Conservation (phyloP, 139 green algal species). For the Pseudopediastrum boryanum region DNA sequence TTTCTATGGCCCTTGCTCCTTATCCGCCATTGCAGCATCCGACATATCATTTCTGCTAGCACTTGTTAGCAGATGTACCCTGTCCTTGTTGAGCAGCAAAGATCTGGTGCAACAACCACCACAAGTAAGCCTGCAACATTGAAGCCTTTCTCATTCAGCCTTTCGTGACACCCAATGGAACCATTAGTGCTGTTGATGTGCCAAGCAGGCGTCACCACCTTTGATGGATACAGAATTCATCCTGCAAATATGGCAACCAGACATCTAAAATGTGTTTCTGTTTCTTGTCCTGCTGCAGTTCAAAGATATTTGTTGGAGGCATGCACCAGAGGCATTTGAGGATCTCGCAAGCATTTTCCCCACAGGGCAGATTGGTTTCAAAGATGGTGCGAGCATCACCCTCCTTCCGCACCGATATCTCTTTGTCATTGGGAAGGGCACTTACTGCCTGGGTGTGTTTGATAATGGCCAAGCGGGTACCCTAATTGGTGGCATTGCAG, state of each 20-base stretch:
- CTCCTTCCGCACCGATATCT: conserved; percentile 88
- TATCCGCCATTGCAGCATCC: too few relatives aligned
- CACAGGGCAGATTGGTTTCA: conserved; percentile 66
- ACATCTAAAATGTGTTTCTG: conserved; percentile 1
- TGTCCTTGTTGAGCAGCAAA: too few relatives aligned
- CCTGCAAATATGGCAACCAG: neutral
- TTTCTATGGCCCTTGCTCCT: too few relatives aligned
- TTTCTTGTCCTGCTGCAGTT: conserved; percentile 64
- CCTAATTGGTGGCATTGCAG: conserved; percentile 86
- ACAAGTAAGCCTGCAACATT: too few relatives aligned
- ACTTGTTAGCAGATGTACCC: too few relatives aligned
- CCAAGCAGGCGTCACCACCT: too few relatives aligned
- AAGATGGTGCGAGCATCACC: conserved; percentile 44
- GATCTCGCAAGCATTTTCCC: conserved; percentile 74
- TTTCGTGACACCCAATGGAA: too few relatives aligned
- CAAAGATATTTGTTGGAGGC: conserved; percentile 87
- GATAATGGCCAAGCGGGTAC: conserved; percentile 82
- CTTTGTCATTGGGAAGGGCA: conserved; percentile 65
- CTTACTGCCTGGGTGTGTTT: conserved; percentile 93
- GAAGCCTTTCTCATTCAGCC: too few relatives aligned
- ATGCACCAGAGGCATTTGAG: conserved; percentile 47
- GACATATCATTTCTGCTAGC: too few relatives aligned
- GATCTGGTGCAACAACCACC: too few relatives aligned
- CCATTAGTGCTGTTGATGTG: too few relatives aligned
- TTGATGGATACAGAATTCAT: too few relatives aligned